Evolutionary conservation across 192 early-diverging fungal species (phyloP).

Genomic region (Dissophora ornata): DNA sequence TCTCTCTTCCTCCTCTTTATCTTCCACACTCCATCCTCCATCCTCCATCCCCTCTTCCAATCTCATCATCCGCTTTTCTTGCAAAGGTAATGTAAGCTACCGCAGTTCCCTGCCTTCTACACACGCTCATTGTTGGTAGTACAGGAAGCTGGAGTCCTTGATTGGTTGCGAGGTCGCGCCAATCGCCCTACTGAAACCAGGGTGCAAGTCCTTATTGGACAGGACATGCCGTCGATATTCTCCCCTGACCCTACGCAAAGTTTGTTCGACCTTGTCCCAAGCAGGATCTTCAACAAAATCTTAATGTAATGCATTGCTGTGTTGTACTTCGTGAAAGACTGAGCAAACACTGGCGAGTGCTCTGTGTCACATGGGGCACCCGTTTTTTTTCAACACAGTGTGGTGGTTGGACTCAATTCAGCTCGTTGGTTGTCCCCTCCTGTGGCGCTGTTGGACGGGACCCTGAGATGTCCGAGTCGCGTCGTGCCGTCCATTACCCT

Average conservation of each 20-base stretch:
- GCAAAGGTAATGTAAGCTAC: too few relatives aligned
- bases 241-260: slow-evolving; percentile 10
- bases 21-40: too few relatives aligned
- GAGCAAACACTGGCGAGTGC: slow-evolving; percentile 1
- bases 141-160: slow-evolving; percentile 24
- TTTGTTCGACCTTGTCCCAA: background rate
- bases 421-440: slow-evolving; percentile 22
- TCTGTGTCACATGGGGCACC: slow-evolving; percentile 14
- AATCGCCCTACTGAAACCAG: slow-evolving; percentile 28
- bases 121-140: slow-evolving; percentile 3
- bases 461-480: slow-evolving; percentile 20
- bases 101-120: too few relatives aligned
- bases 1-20: too few relatives aligned
- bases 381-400: slow-evolving; percentile 10
- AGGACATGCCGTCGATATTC: too few relatives aligned
- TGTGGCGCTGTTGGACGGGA: slow-evolving; percentile 15
- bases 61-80: too few relatives aligned
- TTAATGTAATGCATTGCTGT: slow-evolving; percentile 1
- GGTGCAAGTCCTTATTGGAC: too few relatives aligned
- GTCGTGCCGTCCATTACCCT: slow-evolving; percentile 11
- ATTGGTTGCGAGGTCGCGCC: slow-evolving; percentile 20
- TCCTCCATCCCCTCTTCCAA: too few relatives aligned
- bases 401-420: slow-evolving; percentile 20
- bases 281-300: slow-evolving; percentile 19
- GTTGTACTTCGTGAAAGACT: slow-evolving; percentile 1